Evolutionary conservation across 83 land plant species (phyloP), one percentile per base, ranked within the genome.

Genomic region (Picea abies): DNA sequence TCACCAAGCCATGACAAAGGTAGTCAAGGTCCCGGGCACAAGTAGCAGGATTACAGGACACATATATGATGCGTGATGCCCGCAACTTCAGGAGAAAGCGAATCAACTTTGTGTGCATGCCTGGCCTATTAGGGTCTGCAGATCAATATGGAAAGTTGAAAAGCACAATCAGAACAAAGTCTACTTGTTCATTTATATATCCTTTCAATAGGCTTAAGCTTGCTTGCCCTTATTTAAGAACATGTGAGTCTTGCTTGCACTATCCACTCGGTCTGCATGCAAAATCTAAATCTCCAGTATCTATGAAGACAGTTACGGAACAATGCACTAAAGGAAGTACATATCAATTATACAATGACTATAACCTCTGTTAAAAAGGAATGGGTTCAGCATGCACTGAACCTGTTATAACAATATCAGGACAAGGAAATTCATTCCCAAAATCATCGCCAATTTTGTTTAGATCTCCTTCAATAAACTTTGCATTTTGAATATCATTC

Each of bases 1-100:
- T 32, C 84, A 95, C 99, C 87, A 90, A 81, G 67, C 91, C 91
- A 86, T 95, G 98, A 81, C 96, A 93, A 39, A 97, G 90, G 80
- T 88, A 92, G 81, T 97, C 96, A 72, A 97, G 92, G 70, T 97
- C 99, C n/a, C 98, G 96, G 49, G 99, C 99, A 89, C 98, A 97
- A 25, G 99, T 97, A 14, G 98, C 93, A 63, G 99, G 99, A 86
- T 95, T 97, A 87, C 99, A 97, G 12, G 99, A 97, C 65, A 97
- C 92, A 84, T 97, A 97, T 52, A 97, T 84, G 63, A 97, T 93
- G 26, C 98, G 89, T 52, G 81, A 86, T 0, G 96, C 88, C 58
- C 80, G 85, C 26, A 92, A 87, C 83, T 97, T 93, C 26, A 97
- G 85, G 60, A 97, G 83, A 78, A 86, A 95, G 69, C 86, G 88